Percentiles rank a stretch among this genome's conserved stretches.
phyloP scores from a whole-genome alignment of 2,329 filamentous ascomycete species.

The Aspergillus thermomutatus region DNA sequence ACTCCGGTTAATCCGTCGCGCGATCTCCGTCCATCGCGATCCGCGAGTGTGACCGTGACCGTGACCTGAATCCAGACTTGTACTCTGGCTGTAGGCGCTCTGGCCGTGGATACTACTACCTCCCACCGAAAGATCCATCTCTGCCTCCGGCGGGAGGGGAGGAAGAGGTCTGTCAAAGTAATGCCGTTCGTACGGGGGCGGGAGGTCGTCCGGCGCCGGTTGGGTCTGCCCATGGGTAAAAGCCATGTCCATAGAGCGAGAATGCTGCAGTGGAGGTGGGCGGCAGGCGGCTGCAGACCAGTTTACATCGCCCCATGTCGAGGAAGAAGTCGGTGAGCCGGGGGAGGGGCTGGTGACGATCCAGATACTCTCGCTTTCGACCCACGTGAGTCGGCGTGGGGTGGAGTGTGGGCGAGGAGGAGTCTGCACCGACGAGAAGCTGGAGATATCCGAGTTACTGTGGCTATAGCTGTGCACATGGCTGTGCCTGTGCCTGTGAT shows the following conservation, averaged over 20 bases:
- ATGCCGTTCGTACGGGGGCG: slow-evolving; percentile 29
- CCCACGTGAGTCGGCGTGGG: slow-evolving; percentile 26
- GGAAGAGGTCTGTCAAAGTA: slow-evolving; percentile 16
- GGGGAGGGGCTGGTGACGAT: slow-evolving; percentile 10
- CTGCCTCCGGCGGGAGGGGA: slow-evolving; percentile 3
- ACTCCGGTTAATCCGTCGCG: slow-evolving; percentile 17
- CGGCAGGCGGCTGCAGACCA: background rate
- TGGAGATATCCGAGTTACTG: slow-evolving; percentile 1
- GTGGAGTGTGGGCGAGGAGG: slow-evolving; percentile 4
- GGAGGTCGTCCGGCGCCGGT: slow-evolving; percentile 8
- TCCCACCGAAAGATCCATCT: background rate
- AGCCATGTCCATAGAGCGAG: slow-evolving; percentile 4
- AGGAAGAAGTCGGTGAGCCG: background rate
- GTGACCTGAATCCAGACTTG: background rate
- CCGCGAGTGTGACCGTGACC: background rate
- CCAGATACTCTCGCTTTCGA: slow-evolving; percentile 30
- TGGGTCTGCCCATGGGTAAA: background rate
- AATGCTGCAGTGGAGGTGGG: background rate
- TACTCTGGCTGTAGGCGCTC: background rate
- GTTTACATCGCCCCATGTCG: background rate
- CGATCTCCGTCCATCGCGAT: slow-evolving; percentile 24
- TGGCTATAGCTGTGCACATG: background rate
- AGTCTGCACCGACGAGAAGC: slow-evolving; percentile 3
- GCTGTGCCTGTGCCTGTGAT: background rate
- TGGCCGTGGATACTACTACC: too few species aligned